Evolutionary conservation across 768 basidiomycete species (phyloP).

Genomic region (Xerocomellus dryophilus): DNA sequence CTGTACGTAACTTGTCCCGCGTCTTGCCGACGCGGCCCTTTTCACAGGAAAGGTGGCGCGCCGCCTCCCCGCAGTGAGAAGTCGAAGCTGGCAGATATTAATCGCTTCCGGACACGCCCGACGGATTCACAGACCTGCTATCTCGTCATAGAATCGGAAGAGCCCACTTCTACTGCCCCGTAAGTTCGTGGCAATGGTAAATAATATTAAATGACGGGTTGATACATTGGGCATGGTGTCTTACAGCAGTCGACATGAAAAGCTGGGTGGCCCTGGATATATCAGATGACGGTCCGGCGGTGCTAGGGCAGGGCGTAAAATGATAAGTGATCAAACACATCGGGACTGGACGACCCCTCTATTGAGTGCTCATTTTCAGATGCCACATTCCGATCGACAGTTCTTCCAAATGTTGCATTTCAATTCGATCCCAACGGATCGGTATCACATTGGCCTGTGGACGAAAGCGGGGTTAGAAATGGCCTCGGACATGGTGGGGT

Average conservation of each 20-base stretch:
- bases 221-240: conserved; percentile 20
- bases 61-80: conserved; percentile 5
- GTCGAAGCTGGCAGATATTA: conserved; percentile 8
- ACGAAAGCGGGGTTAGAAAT: conserved; percentile 10
- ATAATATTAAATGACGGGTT: conserved; percentile 21
- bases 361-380: conserved; percentile 48
- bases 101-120: conserved; percentile 2
- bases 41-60: conserved; percentile 34
- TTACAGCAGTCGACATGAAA: conserved; percentile 19
- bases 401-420: conserved; percentile 71
- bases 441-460: conserved; percentile 65
- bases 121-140: background rate
- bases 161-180: background rate
- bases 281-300: conserved; percentile 10
- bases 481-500: conserved; percentile 1
- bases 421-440: conserved; percentile 63
- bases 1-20: conserved; percentile 30
- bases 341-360: conserved; percentile 9
- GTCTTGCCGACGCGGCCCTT: background rate
- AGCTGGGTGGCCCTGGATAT: conserved; percentile 5
- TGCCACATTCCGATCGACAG: conserved; percentile 68
- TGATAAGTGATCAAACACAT: conserved; percentile 10
- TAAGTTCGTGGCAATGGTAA: conserved; percentile 11
- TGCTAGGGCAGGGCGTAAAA: conserved; percentile 4
- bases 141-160: background rate